Evolutionary conservation across 2,329 filamentous ascomycete genomes (phyloP).

Genomic region (Colletotrichum echinochloae): DNA sequence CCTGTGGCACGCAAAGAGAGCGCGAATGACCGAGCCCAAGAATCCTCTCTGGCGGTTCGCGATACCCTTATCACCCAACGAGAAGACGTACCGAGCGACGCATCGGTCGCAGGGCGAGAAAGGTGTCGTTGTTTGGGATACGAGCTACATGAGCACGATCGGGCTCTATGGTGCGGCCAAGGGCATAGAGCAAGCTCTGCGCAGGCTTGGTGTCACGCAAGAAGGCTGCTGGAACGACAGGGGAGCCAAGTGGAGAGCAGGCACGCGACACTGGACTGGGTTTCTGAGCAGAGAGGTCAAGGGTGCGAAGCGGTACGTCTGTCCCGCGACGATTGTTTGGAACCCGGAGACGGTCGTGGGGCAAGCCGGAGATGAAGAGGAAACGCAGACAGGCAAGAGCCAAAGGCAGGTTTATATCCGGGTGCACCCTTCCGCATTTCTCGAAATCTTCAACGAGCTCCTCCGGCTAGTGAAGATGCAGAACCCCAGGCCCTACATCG

Average conservation of each 20-base stretch:
- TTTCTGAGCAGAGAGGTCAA: constrained; percentile 66
- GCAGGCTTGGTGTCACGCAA: constrained; percentile 71
- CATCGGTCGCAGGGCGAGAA: constrained; percentile 82
- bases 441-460: constrained; percentile 75
- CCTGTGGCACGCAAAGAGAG: constrained; percentile 91
- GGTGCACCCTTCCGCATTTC: constrained; percentile 84
- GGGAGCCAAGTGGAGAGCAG: constrained; percentile 77
- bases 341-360: constrained; percentile 58
- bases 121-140: constrained; percentile 90
- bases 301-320: constrained; percentile 68
- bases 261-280: constrained; percentile 62
- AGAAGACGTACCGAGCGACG: constrained; percentile 89
- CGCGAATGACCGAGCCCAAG: constrained; percentile 84
- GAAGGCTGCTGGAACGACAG: constrained; percentile 72
- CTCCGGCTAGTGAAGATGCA: constrained; percentile 68
- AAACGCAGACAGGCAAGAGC: constrained; percentile 42
- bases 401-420: constrained; percentile 72
- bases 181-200: constrained; percentile 75
- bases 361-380: constrained; percentile 42
- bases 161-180: constrained; percentile 75
- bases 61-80: constrained; percentile 84
- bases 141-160: constrained; percentile 92
- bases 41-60: constrained; percentile 91
- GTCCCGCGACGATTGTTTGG: constrained; percentile 82
- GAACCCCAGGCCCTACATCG: constrained; percentile 71